Conservation (phyloP, 2,329 filamentous ascomycete species). For the Aulographum hederae region DNA sequence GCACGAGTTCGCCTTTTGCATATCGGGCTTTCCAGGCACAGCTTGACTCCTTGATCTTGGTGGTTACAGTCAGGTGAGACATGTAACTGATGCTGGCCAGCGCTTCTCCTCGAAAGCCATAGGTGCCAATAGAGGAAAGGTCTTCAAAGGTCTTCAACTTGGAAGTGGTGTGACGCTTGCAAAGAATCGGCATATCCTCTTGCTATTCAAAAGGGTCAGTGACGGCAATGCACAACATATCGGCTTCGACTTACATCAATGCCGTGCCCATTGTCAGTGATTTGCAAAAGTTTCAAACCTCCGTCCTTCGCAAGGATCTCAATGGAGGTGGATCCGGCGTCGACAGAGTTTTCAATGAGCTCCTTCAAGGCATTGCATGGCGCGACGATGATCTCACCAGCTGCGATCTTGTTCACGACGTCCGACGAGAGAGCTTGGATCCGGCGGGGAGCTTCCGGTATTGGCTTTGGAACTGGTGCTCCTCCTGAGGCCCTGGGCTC, state of each 20-base stretch:
- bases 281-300: conserved; percentile 84
- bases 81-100: conserved; percentile 97
- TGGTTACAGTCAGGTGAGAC: conserved; percentile 86
- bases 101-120: conserved; percentile 94
- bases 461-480: too few species aligned
- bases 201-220: conserved; percentile 32
- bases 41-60: conserved; percentile 72
- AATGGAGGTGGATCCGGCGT: conserved; percentile 82
- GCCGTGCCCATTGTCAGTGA: conserved; percentile 91
- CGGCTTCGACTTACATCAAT: conserved; percentile 51
- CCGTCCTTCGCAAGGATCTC: conserved; percentile 91
- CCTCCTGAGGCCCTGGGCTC: too few species aligned
- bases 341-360: conserved; percentile 89
- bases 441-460: conserved; percentile 22
- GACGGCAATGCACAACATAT: not conserved
- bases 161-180: conserved; percentile 90
- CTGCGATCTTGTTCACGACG: conserved; percentile 97
- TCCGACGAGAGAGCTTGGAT: conserved; percentile 71
- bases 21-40: conserved; percentile 87
- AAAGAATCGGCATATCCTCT: conserved; percentile 81
- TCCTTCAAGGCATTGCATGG: conserved; percentile 94
- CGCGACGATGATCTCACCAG: conserved; percentile 94
- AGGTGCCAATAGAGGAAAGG: conserved; percentile 73
- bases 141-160: conserved; percentile 92
- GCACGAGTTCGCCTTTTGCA: conserved; percentile 59